Base-by-base conservation (phyloP, 2,329 filamentous ascomycete genomes). In the Trichoderma sp. region DNA sequence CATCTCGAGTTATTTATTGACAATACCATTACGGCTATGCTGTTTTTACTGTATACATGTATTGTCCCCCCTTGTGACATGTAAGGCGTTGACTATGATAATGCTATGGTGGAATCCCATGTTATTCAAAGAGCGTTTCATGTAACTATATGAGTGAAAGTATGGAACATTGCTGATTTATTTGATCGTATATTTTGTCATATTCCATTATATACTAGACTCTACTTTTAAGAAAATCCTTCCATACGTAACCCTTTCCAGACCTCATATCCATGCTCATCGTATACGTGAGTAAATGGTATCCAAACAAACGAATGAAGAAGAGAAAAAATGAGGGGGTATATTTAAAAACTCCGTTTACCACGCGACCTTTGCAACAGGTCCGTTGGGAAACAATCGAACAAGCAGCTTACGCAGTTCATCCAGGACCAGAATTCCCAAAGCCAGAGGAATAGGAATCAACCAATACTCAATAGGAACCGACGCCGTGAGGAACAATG, bases 381-480 rank as follows among this genome's bases (percentile, higher is more conserved):
- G 75, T 0, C 84, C 82, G 13, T 80, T 80, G 2, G 86, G 86
- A 70, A 82, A 86, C 7, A 78, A 70, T 17, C 86, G 79, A 3
- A 87, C 86, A 1, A 84, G 53, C 28, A 84, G 75, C 77, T 88
- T 88, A 43, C 86, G 81, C 7, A 86, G 74, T 80, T 88, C 87
- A 76, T 88, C 86, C 78, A 88, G 84, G 32, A 80, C 71, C 39
- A 88, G 75, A 7, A 88, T 82, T 0, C 84, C 86, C 50, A 88
- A 71, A 0, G 84, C 86, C 13, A 88, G 77, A 7, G 85, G 84
- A 28, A 87, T 75, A 1, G 86, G 86, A 70, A 87, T 83, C 1
- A 87, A 74, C 85, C 85, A 88, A 68, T 83, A 86, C 78, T 87
- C 81, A 39, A 87, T 81, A 0, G 86, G 86, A 2, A 87, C 84